A percentile compares a stretch with the other conserved stretches of the same genome.
Conservation (phyloP, 2,329 filamentous ascomycete genomes). For the Septoria linicola region DNA sequence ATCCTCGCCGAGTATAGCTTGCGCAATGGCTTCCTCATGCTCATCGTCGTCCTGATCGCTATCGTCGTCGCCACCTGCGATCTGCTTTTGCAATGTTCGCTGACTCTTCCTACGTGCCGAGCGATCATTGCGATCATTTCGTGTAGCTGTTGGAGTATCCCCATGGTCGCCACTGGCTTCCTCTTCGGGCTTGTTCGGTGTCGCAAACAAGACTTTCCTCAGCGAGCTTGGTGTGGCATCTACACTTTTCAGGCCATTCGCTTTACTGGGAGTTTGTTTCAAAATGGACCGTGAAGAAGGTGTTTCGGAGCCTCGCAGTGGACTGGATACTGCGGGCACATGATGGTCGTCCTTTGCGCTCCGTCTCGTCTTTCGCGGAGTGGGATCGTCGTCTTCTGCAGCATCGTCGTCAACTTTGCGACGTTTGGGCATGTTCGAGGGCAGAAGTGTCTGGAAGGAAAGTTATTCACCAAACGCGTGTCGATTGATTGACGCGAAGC, state of each 20-base stretch:
- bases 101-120: conserved; percentile 87
- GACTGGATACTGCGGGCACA: conserved; percentile 12
- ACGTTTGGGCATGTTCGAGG: conserved; percentile 29
- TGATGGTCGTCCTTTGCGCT: conserved; percentile 13
- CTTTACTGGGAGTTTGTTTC: conserved; percentile 33
- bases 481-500: conserved; percentile 16
- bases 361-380: conserved; percentile 30
- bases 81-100: conserved; percentile 69
- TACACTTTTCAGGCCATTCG: conserved; percentile 26
- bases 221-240: conserved; percentile 45
- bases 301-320: conserved; percentile 28
- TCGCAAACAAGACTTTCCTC: conserved; percentile 49
- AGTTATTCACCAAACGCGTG: conserved; percentile 10
- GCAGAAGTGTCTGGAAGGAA: not conserved
- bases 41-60: conserved; percentile 66
- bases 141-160: conserved; percentile 55
- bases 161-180: conserved; percentile 44
- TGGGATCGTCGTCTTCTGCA: conserved; percentile 27
- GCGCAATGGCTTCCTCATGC: conserved; percentile 42
- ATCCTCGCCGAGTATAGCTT: conserved; percentile 28
- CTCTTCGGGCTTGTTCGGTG: conserved; percentile 43
- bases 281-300: conserved; percentile 39
- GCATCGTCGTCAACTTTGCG: conserved; percentile 20
- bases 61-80: conserved; percentile 59
- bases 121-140: conserved; percentile 73